Evolutionary conservation across 163 green algal genomes (phyloP).

Genomic region (Scenedesmus sp.): DNA sequence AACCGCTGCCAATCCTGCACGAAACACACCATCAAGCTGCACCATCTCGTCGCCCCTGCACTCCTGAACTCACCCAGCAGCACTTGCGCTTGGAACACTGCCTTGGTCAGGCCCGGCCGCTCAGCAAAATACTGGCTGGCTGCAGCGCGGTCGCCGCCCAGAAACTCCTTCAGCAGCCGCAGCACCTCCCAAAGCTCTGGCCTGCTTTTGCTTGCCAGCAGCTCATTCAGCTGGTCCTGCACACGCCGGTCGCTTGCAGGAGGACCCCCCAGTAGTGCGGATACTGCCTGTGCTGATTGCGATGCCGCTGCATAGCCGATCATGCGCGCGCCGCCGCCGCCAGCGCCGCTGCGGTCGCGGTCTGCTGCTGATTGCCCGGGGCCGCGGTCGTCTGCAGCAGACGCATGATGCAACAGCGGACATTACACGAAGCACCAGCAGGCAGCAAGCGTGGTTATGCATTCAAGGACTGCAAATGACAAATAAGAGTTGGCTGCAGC

Average conservation of each 20-base stretch:
- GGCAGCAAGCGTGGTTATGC: neutral
- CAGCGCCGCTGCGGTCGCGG: neutral
- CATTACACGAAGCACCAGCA: neutral
- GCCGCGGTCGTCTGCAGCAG: neutral
- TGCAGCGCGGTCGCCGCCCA: constrained; percentile 49
- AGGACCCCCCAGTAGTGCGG: constrained; percentile 15
- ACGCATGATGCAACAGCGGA: neutral
- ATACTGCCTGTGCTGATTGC: constrained; percentile 24
- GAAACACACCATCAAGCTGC: neutral
- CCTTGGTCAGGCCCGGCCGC: constrained; percentile 86
- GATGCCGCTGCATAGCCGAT: constrained; percentile 39
- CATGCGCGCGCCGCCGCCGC: neutral
- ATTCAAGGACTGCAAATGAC: neutral
- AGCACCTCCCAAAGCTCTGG: constrained; percentile 49
- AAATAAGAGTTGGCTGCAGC: neutral
- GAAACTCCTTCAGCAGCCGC: constrained; percentile 38
- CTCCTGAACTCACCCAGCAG: constrained; percentile 44
- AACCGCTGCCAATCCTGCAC: neutral
- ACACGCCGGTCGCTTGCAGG: constrained; percentile 24
- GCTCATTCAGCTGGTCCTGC: constrained; percentile 52
- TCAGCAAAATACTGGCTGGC: constrained; percentile 48
- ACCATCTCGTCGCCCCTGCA: neutral
- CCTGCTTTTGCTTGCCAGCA: constrained; percentile 18
- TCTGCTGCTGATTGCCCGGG: neutral
- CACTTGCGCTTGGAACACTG: constrained; percentile 88